These are phyloP conservation scores for Colletotrichum tamarilloi DNA, from an alignment of 2,329 filamentous ascomycete species.

Conservation along the genomic window DNA sequence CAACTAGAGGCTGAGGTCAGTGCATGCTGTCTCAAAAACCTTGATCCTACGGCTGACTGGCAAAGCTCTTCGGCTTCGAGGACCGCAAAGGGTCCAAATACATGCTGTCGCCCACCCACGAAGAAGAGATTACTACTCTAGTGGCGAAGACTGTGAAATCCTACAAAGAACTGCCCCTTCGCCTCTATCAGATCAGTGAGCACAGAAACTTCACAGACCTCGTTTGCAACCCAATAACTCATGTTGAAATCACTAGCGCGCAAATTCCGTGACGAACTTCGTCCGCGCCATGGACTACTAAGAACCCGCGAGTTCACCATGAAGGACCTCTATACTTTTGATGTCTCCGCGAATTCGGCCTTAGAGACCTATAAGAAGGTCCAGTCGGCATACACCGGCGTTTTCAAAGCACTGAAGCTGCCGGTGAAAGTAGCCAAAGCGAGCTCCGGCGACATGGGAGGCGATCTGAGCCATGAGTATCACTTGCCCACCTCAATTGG, in stretches of 20 bases:
- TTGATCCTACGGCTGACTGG: constrained; percentile 19
- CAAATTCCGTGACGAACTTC: constrained; percentile 93
- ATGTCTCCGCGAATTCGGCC: constrained; percentile 74
- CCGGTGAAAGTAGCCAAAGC: constrained; percentile 88
- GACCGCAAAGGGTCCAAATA: constrained; percentile 82
- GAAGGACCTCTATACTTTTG: constrained; percentile 99
- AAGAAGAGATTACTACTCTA: constrained; percentile 92
- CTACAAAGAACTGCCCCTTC: constrained; percentile 86
- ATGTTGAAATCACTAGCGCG: constrained; percentile 65
- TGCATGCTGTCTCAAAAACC: not conserved
- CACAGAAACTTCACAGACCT: not conserved
- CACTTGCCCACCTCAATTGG: constrained; percentile 84
- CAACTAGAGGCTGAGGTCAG: constrained; percentile 77
- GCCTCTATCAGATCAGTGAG: constrained; percentile 90
- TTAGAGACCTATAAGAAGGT: constrained; percentile 84
- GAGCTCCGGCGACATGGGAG: constrained; percentile 96
- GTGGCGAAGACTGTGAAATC: constrained; percentile 80
- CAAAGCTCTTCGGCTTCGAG: constrained; percentile 79
- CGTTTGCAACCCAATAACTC: constrained; percentile 13
- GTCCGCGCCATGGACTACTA: constrained; percentile 88
- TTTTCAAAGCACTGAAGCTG: constrained; percentile 86
- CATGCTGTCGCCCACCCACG: constrained; percentile 91
- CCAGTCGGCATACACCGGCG: constrained; percentile 75
- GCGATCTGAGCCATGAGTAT: constrained; percentile 93
- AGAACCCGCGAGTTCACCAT: constrained; percentile 93